phyloP scores from a whole-genome alignment of 805 yeast species.

The Kuraishia floccosa region DNA sequence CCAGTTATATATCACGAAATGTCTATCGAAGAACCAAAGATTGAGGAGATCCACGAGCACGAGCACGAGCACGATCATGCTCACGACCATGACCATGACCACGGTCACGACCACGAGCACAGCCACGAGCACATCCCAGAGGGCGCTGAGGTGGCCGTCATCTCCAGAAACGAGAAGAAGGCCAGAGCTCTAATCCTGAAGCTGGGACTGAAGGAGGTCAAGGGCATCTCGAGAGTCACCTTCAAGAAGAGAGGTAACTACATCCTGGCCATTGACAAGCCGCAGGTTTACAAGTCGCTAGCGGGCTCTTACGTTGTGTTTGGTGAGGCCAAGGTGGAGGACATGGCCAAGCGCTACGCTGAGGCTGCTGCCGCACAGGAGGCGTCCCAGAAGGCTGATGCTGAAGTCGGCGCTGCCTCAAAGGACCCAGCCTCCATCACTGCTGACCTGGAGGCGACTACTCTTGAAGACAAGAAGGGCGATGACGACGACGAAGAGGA shows the following conservation, averaged over 20 bases:
- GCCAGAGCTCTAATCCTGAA: constrained; percentile 85
- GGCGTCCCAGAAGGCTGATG: constrained; percentile 36
- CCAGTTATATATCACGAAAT: too few relatives aligned
- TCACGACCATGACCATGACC: too few relatives aligned
- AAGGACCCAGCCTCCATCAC: constrained; percentile 72
- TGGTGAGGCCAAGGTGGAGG: constrained; percentile 97
- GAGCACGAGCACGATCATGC: constrained; percentile 8
- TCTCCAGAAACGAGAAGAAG: constrained; percentile 89
- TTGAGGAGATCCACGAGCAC: constrained; percentile 24
- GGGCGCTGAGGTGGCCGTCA: constrained; percentile 73
- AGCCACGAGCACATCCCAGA: constrained; percentile 46
- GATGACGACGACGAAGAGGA: constrained; percentile 46
- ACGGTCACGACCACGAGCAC: background rate
- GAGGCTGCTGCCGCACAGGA: constrained; percentile 75
- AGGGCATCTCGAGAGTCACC: constrained; percentile 91
- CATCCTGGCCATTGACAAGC: constrained; percentile 82
- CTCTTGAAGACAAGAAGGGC: constrained; percentile 28
- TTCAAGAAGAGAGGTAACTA: constrained; percentile 89
- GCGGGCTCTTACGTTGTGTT: constrained; percentile 94
- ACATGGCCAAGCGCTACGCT: constrained; percentile 78
- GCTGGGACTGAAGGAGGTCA: constrained; percentile 81
- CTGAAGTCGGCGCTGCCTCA: constrained; percentile 22
- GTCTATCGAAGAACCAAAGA: constrained; percentile 16
- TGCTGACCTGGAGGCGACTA: constrained; percentile 66
- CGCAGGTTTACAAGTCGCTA: constrained; percentile 90